Percentiles rank a stretch among this genome's conserved stretches.
Evolutionary conservation across 2,329 filamentous ascomycete genomes (phyloP).

Genomic region (Arthrocladium fulminans): DNA sequence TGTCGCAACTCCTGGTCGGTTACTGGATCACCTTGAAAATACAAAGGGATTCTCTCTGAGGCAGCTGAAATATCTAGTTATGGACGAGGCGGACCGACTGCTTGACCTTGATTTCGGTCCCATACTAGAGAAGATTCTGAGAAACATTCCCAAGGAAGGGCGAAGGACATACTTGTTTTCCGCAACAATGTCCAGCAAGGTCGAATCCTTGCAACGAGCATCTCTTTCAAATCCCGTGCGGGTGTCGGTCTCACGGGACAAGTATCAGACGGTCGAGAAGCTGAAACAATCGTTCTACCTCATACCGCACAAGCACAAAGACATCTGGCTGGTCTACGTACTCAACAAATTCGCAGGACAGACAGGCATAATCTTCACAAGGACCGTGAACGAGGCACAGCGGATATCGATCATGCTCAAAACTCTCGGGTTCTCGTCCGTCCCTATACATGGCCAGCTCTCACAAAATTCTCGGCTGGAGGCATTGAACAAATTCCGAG

Average conservation of each 20-base stretch:
- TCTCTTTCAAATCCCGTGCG: conserved; percentile 75
- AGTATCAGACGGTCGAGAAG: conserved; percentile 86
- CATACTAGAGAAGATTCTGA: conserved; percentile 84
- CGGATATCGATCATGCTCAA: conserved; percentile 74
- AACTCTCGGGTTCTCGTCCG: conserved; percentile 76
- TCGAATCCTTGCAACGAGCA: conserved; percentile 85
- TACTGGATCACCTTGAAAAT: conserved; percentile 89
- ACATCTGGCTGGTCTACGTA: conserved; percentile 78
- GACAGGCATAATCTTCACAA: conserved; percentile 78
- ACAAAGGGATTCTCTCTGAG: conserved; percentile 90
- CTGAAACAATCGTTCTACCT: conserved; percentile 81
- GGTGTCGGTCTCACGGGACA: conserved; percentile 70
- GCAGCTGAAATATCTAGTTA: conserved; percentile 75
- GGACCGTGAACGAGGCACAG: conserved; percentile 86
- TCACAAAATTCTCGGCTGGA: conserved; percentile 79
- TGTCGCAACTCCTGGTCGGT: conserved; percentile 80
- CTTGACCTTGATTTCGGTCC: conserved; percentile 92
- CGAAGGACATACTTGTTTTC: conserved; percentile 81
- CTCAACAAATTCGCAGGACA: conserved; percentile 82
- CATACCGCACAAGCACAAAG: conserved; percentile 78
- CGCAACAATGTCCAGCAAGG: conserved; percentile 87
- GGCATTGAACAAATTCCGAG: conserved; percentile 81
- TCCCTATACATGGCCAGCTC: conserved; percentile 86
- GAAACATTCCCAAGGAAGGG: conserved; percentile 69
- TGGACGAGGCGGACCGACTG: conserved; percentile 89